Evolutionary conservation across 2,329 filamentous ascomycete genomes (phyloP), one percentile per base, ranked within the genome.

Genomic region (Reticulascus tulasneorum): DNA sequence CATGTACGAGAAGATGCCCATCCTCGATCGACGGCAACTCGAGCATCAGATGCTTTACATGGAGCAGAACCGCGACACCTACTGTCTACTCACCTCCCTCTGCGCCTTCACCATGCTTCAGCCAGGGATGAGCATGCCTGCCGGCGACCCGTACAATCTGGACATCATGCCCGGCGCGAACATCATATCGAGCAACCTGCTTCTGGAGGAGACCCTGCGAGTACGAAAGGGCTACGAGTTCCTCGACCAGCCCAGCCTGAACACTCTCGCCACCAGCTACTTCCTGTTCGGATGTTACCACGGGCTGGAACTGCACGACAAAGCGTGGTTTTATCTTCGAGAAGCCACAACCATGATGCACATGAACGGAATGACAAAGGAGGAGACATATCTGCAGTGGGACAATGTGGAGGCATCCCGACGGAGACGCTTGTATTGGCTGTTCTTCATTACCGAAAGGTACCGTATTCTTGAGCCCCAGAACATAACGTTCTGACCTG

Each of bases 271-370:
- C 40, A 87, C 83, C n/a, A 88, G 82, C 35, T 88, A 86, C 59
- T 89, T 91, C 56, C 57, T 91, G 18, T 89, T 86, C 49, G 82
- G 77, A 23, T 82, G 81, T 39, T 78, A 83, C 55, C 82, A 84
- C 42, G 82, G 78, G 23, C 64, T 86, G 29, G 83, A 88, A 44
- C 70, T 81, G 55, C 83, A 89, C 55, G 79, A 84, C 44, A 80
- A 81, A 56, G 85, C 84, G 2, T 91, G 86, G 85, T 89, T 81
- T 53, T 79, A 87, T 54, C 66, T 91, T 9, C 79, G 85, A 18
- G 86, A 93, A 59, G 83, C 84, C 6, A 82, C 79, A 2, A 89
- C 85, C 6, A 68, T 91, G 58, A 70, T 75, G 19, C 71, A 79
- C 48, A 73, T 82, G 49, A 58, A 67, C 19, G 70, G 69, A 35